A percentile compares a stretch with the other conserved stretches of the same genome.
phyloP scores from a whole-genome alignment of 148 eudicot species.

The Linanthus parryae region DNA sequence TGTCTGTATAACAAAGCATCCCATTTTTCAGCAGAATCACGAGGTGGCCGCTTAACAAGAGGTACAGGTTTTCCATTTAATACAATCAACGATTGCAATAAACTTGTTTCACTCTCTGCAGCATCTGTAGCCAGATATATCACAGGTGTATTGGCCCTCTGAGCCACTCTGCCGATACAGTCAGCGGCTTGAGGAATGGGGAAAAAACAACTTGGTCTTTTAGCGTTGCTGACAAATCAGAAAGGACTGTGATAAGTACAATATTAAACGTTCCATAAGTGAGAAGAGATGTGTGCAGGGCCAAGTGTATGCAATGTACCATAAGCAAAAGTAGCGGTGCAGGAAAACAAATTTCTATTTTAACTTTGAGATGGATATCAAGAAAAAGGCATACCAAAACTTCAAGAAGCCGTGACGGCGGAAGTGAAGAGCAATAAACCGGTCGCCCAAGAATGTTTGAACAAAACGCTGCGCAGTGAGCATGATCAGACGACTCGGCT shows the following conservation, averaged over 20 bases:
- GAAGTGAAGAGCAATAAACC: constrained; percentile 86
- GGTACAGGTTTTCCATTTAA: constrained; percentile 77
- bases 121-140: constrained; percentile 98
- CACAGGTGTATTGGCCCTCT: constrained; percentile 71
- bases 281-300: background rate
- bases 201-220: constrained; percentile 84
- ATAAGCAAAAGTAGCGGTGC: no score
- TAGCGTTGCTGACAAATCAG: constrained; percentile 64
- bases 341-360: no score
- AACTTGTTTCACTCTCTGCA: constrained; percentile 87
- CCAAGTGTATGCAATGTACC: background rate
- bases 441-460: constrained; percentile 87
- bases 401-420: constrained; percentile 94
- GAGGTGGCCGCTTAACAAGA: constrained; percentile 69
- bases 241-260: background rate
- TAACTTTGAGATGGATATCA: no score
- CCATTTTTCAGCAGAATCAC: constrained; percentile 91
- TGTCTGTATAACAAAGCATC: constrained; percentile 92
- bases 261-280: background rate
- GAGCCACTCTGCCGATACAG: constrained; percentile 73
- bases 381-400: constrained; percentile 64
- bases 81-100: constrained; percentile 66
- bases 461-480: constrained; percentile 92
- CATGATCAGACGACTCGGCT: constrained; percentile 84
- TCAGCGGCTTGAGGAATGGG: constrained; percentile 95